Conservation (phyloP, 176 grass and related monocot genomes). For the Carex parvula region DNA sequence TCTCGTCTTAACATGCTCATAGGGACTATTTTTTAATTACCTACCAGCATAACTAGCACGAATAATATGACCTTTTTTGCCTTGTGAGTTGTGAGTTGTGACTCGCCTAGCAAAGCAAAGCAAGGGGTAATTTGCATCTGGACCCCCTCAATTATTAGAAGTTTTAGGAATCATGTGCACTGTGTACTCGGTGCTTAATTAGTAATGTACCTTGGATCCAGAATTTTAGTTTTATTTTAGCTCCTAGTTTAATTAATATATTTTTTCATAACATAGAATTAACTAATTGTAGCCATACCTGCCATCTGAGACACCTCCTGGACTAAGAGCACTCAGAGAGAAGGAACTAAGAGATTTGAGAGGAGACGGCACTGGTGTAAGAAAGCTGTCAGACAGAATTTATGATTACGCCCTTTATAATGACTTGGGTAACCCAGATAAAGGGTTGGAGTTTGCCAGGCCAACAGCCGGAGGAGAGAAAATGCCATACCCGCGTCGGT, state of each 20-base stretch:
- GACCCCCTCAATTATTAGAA: constrained; percentile 9
- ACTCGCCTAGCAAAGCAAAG: neutral
- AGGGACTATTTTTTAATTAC: neutral
- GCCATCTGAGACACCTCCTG: constrained; percentile 74
- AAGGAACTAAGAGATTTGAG: constrained; percentile 69
- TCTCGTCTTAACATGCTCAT: neutral
- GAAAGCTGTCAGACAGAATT: constrained; percentile 71
- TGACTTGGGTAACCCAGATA: constrained; percentile 93
- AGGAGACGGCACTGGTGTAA: constrained; percentile 70
- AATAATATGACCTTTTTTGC: neutral
- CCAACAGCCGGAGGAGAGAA: constrained; percentile 71
- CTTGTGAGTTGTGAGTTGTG: neutral
- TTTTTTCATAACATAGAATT: constrained; percentile 9
- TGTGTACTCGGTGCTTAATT: neutral
- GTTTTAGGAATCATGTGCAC: neutral
- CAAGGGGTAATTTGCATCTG: neutral
- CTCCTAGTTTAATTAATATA: neutral
- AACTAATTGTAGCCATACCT: constrained; percentile 80
- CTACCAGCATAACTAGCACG: neutral
- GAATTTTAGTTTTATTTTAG: neutral
- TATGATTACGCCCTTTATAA: constrained; percentile 89
- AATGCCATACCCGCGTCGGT: constrained; percentile 80
- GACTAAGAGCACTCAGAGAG: constrained; percentile 65
- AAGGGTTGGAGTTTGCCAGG: constrained; percentile 54
- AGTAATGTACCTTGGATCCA: constrained; percentile 7